These are phyloP conservation scores for Zygotorulaspora sp. DNA, from an alignment of 805 yeast species.

Conservation along the genomic window DNA sequence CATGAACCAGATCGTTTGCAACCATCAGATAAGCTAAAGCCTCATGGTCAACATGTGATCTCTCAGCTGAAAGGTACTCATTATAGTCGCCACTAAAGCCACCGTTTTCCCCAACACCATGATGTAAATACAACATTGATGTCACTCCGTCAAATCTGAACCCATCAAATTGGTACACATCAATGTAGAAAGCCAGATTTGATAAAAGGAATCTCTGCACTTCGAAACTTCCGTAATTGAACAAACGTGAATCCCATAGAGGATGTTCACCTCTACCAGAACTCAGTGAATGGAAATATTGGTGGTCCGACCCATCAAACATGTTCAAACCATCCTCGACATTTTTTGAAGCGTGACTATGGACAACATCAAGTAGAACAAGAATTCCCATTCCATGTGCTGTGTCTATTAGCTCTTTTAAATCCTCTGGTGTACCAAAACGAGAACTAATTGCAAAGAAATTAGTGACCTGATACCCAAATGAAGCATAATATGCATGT, in stretches of 20 bases:
- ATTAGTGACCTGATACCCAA: slow-evolving; percentile 94
- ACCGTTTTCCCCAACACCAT: slow-evolving; percentile 78
- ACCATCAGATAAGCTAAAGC: slow-evolving; percentile 83
- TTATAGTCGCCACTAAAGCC: slow-evolving; percentile 90
- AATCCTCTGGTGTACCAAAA: slow-evolving; percentile 92
- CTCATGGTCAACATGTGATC: slow-evolving; percentile 75
- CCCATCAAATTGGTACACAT: slow-evolving; percentile 85
- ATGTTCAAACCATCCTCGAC: slow-evolving; percentile 88
- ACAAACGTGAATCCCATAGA: slow-evolving; percentile 94
- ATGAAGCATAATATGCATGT: slow-evolving; percentile 96
- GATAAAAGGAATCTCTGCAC: slow-evolving; percentile 81
- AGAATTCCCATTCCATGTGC: slow-evolving; percentile 87
- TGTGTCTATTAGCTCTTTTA: slow-evolving; percentile 82
- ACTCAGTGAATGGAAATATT: slow-evolving; percentile 71
- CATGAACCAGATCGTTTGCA: slow-evolving; percentile 73
- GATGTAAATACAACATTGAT: slow-evolving; percentile 85
- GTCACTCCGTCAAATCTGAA: slow-evolving; percentile 97
- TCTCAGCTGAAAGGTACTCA: slow-evolving; percentile 71
- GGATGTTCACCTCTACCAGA: slow-evolving; percentile 88
- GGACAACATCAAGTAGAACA: slow-evolving; percentile 88
- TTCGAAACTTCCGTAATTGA: slow-evolving; percentile 88
- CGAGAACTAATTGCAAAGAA: slow-evolving; percentile 89
- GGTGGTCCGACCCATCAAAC: slow-evolving; percentile 94
- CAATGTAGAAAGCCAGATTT: slow-evolving; percentile 78
- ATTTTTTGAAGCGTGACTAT: slow-evolving; percentile 92